A percentile compares a stretch with the other conserved stretches of the same genome.
Conservation (phyloP, 2,329 filamentous ascomycete species). For the Tolypocladium paradoxum region DNA sequence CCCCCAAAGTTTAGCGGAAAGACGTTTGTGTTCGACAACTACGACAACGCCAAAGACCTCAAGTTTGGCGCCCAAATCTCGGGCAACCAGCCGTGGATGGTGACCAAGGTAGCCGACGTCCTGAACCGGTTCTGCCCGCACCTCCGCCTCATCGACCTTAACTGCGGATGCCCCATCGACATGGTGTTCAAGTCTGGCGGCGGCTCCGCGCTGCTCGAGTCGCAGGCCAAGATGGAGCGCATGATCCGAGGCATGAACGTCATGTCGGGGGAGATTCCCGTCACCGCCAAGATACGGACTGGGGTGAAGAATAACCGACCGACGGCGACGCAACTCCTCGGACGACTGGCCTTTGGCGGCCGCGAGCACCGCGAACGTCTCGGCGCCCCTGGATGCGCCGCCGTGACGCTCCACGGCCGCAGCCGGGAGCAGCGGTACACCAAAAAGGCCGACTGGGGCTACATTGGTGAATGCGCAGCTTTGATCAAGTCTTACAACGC, state of each 20-base stretch:
- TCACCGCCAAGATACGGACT: slow-evolving; percentile 90
- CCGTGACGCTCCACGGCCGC: slow-evolving; percentile 90
- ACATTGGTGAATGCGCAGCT: slow-evolving; percentile 82
- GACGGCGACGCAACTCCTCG: slow-evolving; percentile 70
- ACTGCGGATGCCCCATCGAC: slow-evolving; percentile 96
- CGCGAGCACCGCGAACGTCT: slow-evolving; percentile 57
- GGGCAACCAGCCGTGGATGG: slow-evolving; percentile 83
- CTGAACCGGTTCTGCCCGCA: slow-evolving; percentile 68
- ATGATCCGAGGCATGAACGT: slow-evolving; percentile 94
- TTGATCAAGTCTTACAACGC: slow-evolving; percentile 73
- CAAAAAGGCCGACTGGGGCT: slow-evolving; percentile 83
- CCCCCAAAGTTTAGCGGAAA: slow-evolving; percentile 55
- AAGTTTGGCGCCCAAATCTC: slow-evolving; percentile 91
- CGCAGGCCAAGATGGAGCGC: slow-evolving; percentile 78
- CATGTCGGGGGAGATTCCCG: slow-evolving; percentile 80
- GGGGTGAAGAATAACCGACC: slow-evolving; percentile 73
- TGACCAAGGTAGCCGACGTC: slow-evolving; percentile 77
- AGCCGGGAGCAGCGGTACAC: slow-evolving; percentile 93
- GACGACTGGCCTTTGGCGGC: slow-evolving; percentile 72
- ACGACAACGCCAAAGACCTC: slow-evolving; percentile 73
- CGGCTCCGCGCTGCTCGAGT: slow-evolving; percentile 85
- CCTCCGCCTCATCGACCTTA: slow-evolving; percentile 84
- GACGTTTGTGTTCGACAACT: slow-evolving; percentile 53
- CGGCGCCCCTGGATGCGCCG: slow-evolving; percentile 76
- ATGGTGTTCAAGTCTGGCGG: slow-evolving; percentile 81